A percentile compares a stretch with the other conserved stretches of the same genome.
These are phyloP conservation scores for Ogataea hybrid DNA, from an alignment of 1,139 yeast species.

Conservation along the genomic window DNA sequence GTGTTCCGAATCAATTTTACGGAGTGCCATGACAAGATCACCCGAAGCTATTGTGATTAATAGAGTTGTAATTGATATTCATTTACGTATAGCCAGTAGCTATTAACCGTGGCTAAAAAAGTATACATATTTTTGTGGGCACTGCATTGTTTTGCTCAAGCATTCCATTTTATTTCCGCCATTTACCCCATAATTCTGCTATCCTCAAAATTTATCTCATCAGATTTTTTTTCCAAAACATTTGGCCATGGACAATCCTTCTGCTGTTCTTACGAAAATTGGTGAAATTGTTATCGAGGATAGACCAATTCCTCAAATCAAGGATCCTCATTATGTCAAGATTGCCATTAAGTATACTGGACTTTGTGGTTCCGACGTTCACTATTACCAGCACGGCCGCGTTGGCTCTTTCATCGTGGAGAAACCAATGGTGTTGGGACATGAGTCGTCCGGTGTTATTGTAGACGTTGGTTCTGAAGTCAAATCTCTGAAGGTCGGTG, in stretches of 20 bases:
- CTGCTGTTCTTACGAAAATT: slow-evolving; percentile 65
- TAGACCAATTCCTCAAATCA: slow-evolving; percentile 60
- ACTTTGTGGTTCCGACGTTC: slow-evolving; percentile 86
- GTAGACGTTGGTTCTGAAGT: slow-evolving; percentile 65
- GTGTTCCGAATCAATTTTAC: not conserved
- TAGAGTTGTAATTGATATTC: not conserved
- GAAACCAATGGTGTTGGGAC: slow-evolving; percentile 36
- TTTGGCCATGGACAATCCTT: slow-evolving; percentile 45
- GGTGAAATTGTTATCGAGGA: slow-evolving; percentile 65
- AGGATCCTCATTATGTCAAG: slow-evolving; percentile 66
- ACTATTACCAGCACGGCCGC: slow-evolving; percentile 74
- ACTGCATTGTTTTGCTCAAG: not conserved
- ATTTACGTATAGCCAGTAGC: not conserved
- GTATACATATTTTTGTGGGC: not conserved
- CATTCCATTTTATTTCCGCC: not conserved
- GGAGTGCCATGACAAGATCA: not conserved
- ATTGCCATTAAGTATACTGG: slow-evolving; percentile 79
- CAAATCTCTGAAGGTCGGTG: slow-evolving; percentile 63
- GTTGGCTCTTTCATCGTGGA: slow-evolving; percentile 70
- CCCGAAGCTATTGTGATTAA: not conserved
- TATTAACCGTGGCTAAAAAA: not conserved
- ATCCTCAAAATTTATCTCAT: not conserved
- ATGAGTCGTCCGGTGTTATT: slow-evolving; percentile 58
- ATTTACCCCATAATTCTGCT: not conserved
- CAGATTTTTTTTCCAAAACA: not conserved